A percentile compares a stretch with the other conserved stretches of the same genome.
Conservation (phyloP, 441 rosid species). For the Gossypium laxum region DNA sequence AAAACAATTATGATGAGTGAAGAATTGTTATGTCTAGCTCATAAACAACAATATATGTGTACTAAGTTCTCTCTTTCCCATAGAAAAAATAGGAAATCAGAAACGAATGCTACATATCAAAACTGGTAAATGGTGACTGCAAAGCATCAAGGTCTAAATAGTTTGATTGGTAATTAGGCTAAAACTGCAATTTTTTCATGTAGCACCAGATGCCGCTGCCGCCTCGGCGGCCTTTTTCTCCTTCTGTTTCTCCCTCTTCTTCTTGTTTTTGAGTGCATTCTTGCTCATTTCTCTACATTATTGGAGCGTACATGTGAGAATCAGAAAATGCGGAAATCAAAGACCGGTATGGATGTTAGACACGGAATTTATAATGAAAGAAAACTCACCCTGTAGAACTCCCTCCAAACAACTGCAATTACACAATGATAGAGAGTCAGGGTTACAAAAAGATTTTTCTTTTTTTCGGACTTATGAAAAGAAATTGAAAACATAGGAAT, state of each 20-base stretch:
- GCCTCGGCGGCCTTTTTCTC: slow-evolving; percentile 62
- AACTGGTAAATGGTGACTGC: neutral
- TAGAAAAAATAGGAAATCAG: neutral
- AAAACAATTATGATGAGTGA: neutral
- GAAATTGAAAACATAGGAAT: neutral
- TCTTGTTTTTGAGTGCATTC: slow-evolving; percentile 77
- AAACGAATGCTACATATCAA: neutral
- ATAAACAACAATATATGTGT: neutral
- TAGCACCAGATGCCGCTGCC: slow-evolving; percentile 17
- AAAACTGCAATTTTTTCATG: slow-evolving; percentile 9
- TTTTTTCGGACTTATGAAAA: neutral
- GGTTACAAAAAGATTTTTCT: neutral
- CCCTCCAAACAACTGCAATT: slow-evolving; percentile 54
- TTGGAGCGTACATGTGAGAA: neutral
- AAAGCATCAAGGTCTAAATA: neutral
- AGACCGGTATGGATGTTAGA: neutral
- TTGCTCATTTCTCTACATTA: slow-evolving; percentile 68
- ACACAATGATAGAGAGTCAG: slow-evolving; percentile 28
- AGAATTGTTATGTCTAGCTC: neutral
- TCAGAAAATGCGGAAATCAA: neutral
- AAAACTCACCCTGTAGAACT: slow-evolving; percentile 52
- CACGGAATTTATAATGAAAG: neutral
- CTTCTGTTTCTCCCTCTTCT: slow-evolving; percentile 71
- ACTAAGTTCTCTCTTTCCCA: neutral
- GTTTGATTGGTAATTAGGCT: neutral